Evolutionary conservation across 2,329 filamentous ascomycete species (phyloP).

Genomic region (Penicillium decumbens): DNA sequence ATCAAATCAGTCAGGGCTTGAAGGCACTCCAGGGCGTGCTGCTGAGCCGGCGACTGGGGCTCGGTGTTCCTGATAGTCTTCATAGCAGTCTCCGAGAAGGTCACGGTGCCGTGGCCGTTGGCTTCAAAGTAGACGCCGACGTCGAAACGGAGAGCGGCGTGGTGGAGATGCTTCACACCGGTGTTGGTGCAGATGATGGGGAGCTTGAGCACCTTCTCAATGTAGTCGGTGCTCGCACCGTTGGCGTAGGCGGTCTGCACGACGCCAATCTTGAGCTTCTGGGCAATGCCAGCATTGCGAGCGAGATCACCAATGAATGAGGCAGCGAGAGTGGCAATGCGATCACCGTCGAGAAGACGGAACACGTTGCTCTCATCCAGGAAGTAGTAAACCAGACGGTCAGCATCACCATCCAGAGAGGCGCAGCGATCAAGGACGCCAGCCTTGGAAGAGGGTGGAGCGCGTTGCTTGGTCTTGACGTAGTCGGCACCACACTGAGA

Average conservation of each 20-base stretch:
- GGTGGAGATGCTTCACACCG: conserved; percentile 95
- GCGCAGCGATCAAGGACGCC: conserved; percentile 72
- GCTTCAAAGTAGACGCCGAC: conserved; percentile 98
- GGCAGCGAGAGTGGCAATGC: conserved; percentile 89
- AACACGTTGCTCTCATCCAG: conserved; percentile 76
- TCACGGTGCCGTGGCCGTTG: conserved; percentile 93
- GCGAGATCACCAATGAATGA: conserved; percentile 90
- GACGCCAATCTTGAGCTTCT: conserved; percentile 83
- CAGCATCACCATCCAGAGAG: conserved; percentile 91
- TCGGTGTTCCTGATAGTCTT: conserved; percentile 72
- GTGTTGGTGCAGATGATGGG: conserved; percentile 91
- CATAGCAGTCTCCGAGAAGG: conserved; percentile 82
- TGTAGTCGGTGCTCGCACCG: conserved; percentile 86
- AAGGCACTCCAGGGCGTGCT: conserved; percentile 80
- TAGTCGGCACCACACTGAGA: conserved; percentile 84
- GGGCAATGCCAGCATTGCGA: conserved; percentile 69
- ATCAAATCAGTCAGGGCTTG: conserved; percentile 81
- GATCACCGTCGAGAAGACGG: conserved; percentile 90
- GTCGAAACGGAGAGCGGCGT: conserved; percentile 91
- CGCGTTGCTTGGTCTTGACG: conserved; percentile 94
- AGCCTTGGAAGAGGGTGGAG: conserved; percentile 76
- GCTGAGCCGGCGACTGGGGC: conserved; percentile 86
- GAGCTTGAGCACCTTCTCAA: conserved; percentile 79
- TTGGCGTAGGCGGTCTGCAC: conserved; percentile 98
- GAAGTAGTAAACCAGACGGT: conserved; percentile 95